Percentiles rank a stretch among this genome's conserved stretches.
phyloP scores from a whole-genome alignment of 306 rosid genomes.

The Medicago lupulina region DNA sequence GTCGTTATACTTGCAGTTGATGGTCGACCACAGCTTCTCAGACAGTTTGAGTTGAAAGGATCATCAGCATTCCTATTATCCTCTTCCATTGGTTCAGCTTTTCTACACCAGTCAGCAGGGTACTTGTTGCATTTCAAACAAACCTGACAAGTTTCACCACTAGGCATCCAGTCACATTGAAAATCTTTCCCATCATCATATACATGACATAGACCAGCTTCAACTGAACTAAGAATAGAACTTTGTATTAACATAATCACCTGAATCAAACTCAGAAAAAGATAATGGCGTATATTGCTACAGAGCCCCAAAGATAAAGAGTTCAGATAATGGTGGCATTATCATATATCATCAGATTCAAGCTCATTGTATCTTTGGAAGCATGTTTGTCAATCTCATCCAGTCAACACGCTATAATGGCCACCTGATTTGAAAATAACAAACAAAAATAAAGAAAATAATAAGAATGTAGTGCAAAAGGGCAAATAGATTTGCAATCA shows the following conservation, averaged over 20 bases:
- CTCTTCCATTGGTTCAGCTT: conserved; percentile 52
- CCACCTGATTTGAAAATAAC: conserved; percentile 48
- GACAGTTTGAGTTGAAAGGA: conserved; percentile 51
- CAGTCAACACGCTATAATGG: conserved; percentile 26
- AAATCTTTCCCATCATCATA: conserved; percentile 56
- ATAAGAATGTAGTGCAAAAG: conserved; percentile 33
- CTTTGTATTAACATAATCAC: conserved; percentile 68
- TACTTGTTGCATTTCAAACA: conserved; percentile 57
- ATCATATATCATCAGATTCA: conserved; percentile 32
- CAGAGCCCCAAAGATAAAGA: conserved; percentile 41
- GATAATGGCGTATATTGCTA: conserved; percentile 38
- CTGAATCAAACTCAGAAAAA: conserved; percentile 52
- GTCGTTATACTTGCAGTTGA: conserved; percentile 65
- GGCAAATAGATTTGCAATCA: conserved; percentile 27
- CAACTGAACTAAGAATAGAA: conserved; percentile 60
- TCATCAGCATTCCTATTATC: conserved; percentile 49
- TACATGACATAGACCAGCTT: conserved; percentile 59
- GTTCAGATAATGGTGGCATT: conserved; percentile 23
- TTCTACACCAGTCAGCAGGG: conserved; percentile 59
- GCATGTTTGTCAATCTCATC: conserved; percentile 40
- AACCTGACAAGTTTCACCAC: conserved; percentile 80
- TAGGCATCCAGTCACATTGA: conserved; percentile 62
- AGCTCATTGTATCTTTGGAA: conserved; percentile 38
- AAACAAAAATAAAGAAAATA: conserved; percentile 27
- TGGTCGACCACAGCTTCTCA: conserved; percentile 51